These are phyloP conservation scores for Naganishia sp. DNA, from an alignment of 1,284 basidiomycete genomes.

Conservation along the genomic window DNA sequence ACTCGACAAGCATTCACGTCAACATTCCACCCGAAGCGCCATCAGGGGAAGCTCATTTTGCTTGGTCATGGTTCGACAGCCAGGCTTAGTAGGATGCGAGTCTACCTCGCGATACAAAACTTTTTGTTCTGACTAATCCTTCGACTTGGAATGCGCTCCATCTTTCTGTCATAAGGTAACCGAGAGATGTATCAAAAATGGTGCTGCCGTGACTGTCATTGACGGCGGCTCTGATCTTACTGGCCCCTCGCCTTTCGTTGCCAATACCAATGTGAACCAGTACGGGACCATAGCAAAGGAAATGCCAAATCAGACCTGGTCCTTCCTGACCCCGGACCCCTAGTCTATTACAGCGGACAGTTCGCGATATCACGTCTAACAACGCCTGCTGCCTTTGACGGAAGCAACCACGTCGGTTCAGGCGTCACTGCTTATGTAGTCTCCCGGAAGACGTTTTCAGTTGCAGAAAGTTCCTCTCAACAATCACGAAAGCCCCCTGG, in stretches of 20 bases:
- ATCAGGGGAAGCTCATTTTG: slow-evolving; percentile 51
- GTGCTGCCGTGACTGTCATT: slow-evolving; percentile 52
- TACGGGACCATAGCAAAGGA: slow-evolving; percentile 45
- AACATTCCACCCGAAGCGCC: slow-evolving; percentile 50
- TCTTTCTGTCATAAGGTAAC: slow-evolving; percentile 39
- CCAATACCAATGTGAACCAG: slow-evolving; percentile 49
- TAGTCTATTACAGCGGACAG: slow-evolving; percentile 41
- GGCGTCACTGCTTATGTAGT: slow-evolving; percentile 10
- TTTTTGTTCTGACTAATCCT: background rate
- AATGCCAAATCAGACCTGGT: slow-evolving; percentile 37
- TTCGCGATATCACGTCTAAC: slow-evolving; percentile 35
- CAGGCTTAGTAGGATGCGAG: slow-evolving; percentile 17
- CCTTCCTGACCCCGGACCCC: slow-evolving; percentile 47
- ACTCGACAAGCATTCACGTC: slow-evolving; percentile 41
- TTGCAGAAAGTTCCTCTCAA: too few relatives aligned
- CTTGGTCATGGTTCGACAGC: slow-evolving; percentile 56
- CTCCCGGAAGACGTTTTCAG: too few relatives aligned
- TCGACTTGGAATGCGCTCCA: background rate
- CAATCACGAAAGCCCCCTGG: too few relatives aligned
- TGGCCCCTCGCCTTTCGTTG: slow-evolving; percentile 51
- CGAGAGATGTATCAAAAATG: slow-evolving; percentile 53
- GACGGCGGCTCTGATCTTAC: slow-evolving; percentile 42
- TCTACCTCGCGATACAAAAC: too few relatives aligned
- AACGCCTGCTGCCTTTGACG: slow-evolving; percentile 29
- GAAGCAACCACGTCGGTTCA: slow-evolving; percentile 33